Percentiles rank a stretch among this genome's conserved stretches.
Conservation (phyloP, 305 asterid species). For the Lippia alba region DNA sequence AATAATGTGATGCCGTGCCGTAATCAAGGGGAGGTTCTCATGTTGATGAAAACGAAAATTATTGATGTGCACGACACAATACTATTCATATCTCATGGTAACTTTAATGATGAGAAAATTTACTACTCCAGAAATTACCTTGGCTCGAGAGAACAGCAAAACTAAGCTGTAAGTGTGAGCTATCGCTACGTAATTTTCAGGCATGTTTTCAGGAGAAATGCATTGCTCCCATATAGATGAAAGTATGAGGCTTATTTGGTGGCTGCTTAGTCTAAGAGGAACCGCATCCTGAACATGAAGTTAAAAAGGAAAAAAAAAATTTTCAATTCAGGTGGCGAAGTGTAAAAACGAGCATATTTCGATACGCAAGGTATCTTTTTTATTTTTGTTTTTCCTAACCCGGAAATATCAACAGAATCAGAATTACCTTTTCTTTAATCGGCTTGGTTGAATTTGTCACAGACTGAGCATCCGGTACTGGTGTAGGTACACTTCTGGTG, state of each 20-base stretch:
- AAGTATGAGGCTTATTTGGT: conserved; percentile 83
- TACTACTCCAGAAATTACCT: conserved; percentile 55
- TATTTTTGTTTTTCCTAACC: too few species aligned
- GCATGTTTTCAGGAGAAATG: conserved; percentile 70
- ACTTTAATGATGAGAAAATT: not conserved
- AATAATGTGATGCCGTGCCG: not conserved
- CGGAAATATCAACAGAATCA: conserved; percentile 29
- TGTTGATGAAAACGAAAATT: too few species aligned
- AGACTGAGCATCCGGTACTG: conserved; percentile 46
- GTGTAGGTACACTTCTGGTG: conserved; percentile 43
- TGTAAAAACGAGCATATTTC: too few species aligned
- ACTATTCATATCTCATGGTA: not conserved
- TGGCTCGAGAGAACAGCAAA: conserved; percentile 87
- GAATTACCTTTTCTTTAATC: conserved; percentile 52
- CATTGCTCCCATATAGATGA: conserved; percentile 93
- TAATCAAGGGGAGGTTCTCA: too few species aligned
- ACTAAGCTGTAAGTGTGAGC: conserved; percentile 96
- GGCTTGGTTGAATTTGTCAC: conserved; percentile 48
- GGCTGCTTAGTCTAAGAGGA: conserved; percentile 95
- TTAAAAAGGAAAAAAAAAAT: not conserved
- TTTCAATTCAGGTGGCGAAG: too few species aligned
- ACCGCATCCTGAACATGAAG: conserved; percentile 64
- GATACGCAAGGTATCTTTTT: too few species aligned
- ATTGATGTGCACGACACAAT: too few species aligned
- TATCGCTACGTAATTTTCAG: conserved; percentile 93